Evolutionary conservation across 345 rosid genomes (phyloP), one percentile per base, ranked within the genome.

Genomic region (Hibiscus trionum): DNA sequence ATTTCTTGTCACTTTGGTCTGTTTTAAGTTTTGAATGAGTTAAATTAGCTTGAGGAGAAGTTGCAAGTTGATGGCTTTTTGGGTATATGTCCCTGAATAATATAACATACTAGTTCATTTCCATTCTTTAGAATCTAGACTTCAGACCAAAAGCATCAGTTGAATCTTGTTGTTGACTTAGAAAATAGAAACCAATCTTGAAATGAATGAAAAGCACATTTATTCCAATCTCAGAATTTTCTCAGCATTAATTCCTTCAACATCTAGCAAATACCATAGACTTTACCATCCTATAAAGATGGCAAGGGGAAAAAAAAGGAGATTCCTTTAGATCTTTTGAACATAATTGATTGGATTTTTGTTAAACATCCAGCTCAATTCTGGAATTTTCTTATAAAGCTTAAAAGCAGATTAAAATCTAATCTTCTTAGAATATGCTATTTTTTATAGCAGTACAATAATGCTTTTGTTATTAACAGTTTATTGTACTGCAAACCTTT

Each of bases 131-230:
- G 60, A 55, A 55, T 52, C 56, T 52, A 16, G 56, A 52, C 27
- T 55, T 10, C 1, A 24, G 26, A 57, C 31, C 58, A 17, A 21
- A 57, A 10, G 31, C 29, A 56, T 56, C 27, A 57, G 7, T 31
- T n/a, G 19, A 61, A 46, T 50, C 46, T 46, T 53, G 24, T 63
- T 63, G 62, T 77, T 56, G 58, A 70, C 58, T 3, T 52, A 69
- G 19, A 52, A 55, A 69, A 47, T 52, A 69, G 19, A 52, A 55
- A 69, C 61, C 47, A 55, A 26, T 55, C 31, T 69, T 69, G 47
- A 8, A 39, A 39, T 39, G 44, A 39, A 39, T 39, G 44, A 39
- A 39, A 39, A 39, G 44, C 11, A 39, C 9, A 8, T 7, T 15
- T 66, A 65, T 65, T 42, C 69, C 70, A 44, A 24, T 14, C 56